A percentile compares a stretch with the other conserved stretches of the same genome.
These are phyloP conservation scores for Hyaloscypha variabilis DNA, from an alignment of 495 filamentous ascomycete genomes.

Conservation along the genomic window DNA sequence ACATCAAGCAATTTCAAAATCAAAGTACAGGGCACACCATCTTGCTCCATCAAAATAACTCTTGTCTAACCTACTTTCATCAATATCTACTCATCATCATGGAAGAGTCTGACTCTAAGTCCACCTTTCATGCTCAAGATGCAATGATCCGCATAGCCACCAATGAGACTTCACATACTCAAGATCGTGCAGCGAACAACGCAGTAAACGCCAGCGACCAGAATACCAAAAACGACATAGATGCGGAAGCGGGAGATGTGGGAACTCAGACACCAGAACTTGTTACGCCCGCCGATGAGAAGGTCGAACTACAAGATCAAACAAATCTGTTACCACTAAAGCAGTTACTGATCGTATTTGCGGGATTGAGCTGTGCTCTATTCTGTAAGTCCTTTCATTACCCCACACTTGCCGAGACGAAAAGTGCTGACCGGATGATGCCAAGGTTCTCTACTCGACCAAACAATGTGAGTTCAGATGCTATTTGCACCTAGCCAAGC, in stretches of 20 bases:
- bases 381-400: neutral
- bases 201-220: neutral
- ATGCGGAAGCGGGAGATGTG: neutral
- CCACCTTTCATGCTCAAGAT: neutral
- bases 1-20: too few species aligned
- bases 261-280: neutral
- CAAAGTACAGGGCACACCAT: too few species aligned
- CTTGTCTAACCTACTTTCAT: too few species aligned
- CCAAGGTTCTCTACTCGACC: neutral
- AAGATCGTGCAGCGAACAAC: neutral
- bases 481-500: neutral
- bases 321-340: neutral
- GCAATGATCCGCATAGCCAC: neutral
- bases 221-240: neutral
- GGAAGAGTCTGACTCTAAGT: neutral
- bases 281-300: neutral
- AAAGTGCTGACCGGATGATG: neutral
- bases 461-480: neutral
- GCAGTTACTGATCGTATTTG: neutral
- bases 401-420: neutral
- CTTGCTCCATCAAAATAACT: too few species aligned
- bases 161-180: neutral
- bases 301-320: neutral
- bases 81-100: neutral
- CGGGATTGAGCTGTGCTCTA: neutral